Evolutionary conservation across 2,329 filamentous ascomycete genomes (phyloP).

Genomic region (Stachybotrys echinatus): DNA sequence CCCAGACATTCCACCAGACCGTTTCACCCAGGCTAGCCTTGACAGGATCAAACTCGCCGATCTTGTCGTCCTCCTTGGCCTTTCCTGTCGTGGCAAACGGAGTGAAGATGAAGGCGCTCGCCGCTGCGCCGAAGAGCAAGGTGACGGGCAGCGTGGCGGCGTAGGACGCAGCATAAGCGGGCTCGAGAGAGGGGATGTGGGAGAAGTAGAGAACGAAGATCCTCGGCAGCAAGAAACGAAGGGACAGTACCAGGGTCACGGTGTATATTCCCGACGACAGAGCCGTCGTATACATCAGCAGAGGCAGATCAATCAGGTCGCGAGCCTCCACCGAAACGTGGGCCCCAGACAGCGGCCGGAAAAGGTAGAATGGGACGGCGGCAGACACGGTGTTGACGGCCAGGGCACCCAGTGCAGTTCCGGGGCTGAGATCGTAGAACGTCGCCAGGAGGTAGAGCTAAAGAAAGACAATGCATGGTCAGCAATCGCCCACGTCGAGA

Average conservation of each 20-base stretch:
- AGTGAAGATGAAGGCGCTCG: constrained; percentile 72
- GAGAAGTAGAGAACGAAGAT: constrained; percentile 72
- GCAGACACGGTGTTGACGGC: constrained; percentile 64
- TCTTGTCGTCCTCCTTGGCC: constrained; percentile 41
- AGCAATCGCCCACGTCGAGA: neutral
- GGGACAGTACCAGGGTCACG: constrained; percentile 64
- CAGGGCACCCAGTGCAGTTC: constrained; percentile 56
- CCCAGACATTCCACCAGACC: constrained; percentile 67
- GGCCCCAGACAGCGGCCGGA: constrained; percentile 61
- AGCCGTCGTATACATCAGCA: constrained; percentile 59
- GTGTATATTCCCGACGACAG: constrained; percentile 71
- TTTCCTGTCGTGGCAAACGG: constrained; percentile 53
- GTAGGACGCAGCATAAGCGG: constrained; percentile 60
- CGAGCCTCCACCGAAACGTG: constrained; percentile 58
- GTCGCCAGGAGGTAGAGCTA: constrained; percentile 68
- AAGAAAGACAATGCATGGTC: constrained; percentile 1
- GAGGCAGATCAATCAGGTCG: constrained; percentile 59
- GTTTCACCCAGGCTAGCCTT: constrained; percentile 65
- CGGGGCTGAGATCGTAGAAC: constrained; percentile 68
- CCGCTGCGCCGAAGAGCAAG: constrained; percentile 59
- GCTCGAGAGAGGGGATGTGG: constrained; percentile 62
- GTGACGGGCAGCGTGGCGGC: constrained; percentile 55
- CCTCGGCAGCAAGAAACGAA: constrained; percentile 64
- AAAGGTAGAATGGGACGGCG: constrained; percentile 67
- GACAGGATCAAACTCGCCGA: constrained; percentile 55